Evolutionary conservation across 2,329 filamentous ascomycete genomes (phyloP), one percentile per base, ranked within the genome.

Genomic region (Paramyrothecium sp.): DNA sequence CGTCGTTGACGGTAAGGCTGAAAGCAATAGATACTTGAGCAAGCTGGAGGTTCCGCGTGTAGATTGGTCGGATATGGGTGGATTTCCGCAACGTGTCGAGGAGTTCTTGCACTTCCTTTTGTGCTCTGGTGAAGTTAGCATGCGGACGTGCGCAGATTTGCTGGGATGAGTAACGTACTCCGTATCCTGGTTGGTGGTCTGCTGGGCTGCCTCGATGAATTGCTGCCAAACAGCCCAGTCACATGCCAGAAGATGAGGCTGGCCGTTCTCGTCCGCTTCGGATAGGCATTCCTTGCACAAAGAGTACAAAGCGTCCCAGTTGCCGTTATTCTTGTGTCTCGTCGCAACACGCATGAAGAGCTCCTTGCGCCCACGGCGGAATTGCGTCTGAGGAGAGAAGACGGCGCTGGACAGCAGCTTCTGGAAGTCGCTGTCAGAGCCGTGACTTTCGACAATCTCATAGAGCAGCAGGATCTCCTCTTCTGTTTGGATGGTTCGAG

Each of bases 391-490:
- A 0, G 79, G 79, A 0, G 75, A 75, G 10, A 81, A 73, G 0
- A 73, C 61, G 0, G 74, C 68, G 48, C 77, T 77, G 3, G 64
- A 56, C 0, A 78, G 64, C 8, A 77, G 68, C 41, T 75, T 75
- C 1, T 73, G 59, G 57, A 75, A 77, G 48, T 81, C 79, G 0
- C 73, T 73, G 1, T 68, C 64, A 1, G 72, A 72, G 1, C 76
- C 79, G 11, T 81, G 77, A 3, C 71, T 72, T 30, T 76, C 72
- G 1, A 81, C 65, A 21, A 83, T 73, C 1, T 77, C 73, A 59
- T 81, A 83, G 19, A 81, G 74, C 2, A 84, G 72, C 0, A 80
- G 69, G 2, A 81, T 73, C 59, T 84, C 81, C 57, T 84, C 78
- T 58, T 83, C 81, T 0, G 75, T 75, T 44, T 73, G 71, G 30